Base-by-base conservation (phyloP, 805 yeast species). In the Clavispora santaluciae region DNA sequence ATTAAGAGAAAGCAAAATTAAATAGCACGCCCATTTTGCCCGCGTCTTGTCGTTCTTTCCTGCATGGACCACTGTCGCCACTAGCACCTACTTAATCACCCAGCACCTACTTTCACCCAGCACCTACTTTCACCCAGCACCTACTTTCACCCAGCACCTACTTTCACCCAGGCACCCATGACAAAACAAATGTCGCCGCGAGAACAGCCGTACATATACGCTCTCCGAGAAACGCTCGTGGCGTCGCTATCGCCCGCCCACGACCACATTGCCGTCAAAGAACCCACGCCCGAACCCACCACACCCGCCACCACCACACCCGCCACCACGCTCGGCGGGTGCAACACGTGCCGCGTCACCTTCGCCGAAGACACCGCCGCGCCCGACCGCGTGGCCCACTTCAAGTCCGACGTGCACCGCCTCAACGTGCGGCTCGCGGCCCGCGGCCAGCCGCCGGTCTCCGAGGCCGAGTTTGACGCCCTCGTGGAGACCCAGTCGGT, bases 401-500 rank as follows among this genome's bases (percentile, higher is more conserved):
- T 72, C 59, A 78, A 76, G 50, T 66, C 80, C 0, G 86, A 81
- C 50, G 66, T 72, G 17, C 81, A 83, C 52, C 67, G 77, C 28
- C 69, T 71, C 53, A 86, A 86, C 54, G 47, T 76, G 39, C 81
- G 81, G 55, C 66, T 90, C 40, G 56, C 64, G 8, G 50, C 75
- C 22, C 61, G 61, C 28, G 73, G 74, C 0, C 61, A 76, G 35
- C 57, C 66, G 0, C 64, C 76, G 0, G 56, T 83, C 13, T 61
- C 72, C 3, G 85, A 76, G 47, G 73, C 61, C 3, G 79, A 81
- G 53, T 85, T 83, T 51, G 86, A 81, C 25, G 60, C 65, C 10
- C 49, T 78, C 29, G 56, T 77, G 35, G 80, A 74, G 28, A 68
- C 70, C 28, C 67, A 72, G 41, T 73, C 75, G 17, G 54, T 69